A percentile compares a stretch with the other conserved stretches of the same genome.
phyloP scores from a whole-genome alignment of 257 asterid species.

The Solanum ossicruentum region DNA sequence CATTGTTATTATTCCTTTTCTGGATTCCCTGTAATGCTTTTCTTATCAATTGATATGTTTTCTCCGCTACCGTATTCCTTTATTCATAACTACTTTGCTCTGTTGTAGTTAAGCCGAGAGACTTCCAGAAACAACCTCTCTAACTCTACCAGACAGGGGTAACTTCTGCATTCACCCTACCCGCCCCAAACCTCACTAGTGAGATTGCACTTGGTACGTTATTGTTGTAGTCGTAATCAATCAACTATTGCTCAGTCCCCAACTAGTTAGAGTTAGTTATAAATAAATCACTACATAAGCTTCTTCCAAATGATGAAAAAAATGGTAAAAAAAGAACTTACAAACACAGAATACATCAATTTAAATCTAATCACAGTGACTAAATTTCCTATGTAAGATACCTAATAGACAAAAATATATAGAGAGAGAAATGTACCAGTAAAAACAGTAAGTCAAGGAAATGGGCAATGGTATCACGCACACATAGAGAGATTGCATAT shows the following conservation, averaged over 20 bases:
- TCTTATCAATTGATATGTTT: background rate
- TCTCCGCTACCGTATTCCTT: background rate
- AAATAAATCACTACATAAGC: background rate
- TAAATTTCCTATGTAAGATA: background rate
- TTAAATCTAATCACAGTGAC: background rate
- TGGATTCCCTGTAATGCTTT: background rate
- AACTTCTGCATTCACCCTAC: background rate
- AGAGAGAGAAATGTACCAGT: background rate
- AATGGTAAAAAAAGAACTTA: background rate
- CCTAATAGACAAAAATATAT: background rate
- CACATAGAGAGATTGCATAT: background rate
- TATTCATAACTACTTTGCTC: background rate
- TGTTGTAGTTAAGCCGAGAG: background rate
- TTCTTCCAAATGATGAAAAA: background rate
- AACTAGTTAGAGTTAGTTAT: background rate
- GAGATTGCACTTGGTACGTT: background rate
- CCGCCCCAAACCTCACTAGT: background rate
- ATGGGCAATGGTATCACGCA: background rate
- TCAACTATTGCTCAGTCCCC: background rate
- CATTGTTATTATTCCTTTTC: background rate
- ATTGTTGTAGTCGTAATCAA: background rate
- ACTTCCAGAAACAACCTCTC: background rate
- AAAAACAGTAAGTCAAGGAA: background rate
- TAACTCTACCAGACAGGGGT: background rate
- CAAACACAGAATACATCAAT: background rate